phyloP scores from a whole-genome alignment of 2,329 filamentous ascomycete species.

The Fusarium sp. region DNA sequence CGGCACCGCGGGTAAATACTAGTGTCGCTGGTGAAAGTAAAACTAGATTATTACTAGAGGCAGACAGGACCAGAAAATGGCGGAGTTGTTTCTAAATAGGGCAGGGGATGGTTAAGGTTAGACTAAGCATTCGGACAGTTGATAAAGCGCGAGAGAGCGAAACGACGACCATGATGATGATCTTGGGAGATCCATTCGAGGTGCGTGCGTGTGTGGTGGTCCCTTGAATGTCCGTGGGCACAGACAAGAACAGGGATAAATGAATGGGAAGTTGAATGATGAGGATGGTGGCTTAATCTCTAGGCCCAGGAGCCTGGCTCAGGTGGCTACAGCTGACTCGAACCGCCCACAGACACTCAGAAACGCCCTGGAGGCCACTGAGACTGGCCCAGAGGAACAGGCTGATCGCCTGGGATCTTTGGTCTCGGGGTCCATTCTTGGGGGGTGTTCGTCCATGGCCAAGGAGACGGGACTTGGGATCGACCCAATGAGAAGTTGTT shows the following conservation, averaged over 20 bases:
- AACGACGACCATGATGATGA: slow-evolving; percentile 9
- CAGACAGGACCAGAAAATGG: slow-evolving; percentile 1
- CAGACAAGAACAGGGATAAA: slow-evolving; percentile 14
- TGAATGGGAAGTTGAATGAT: neutral
- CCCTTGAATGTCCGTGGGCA: neutral
- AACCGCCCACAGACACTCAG: slow-evolving; percentile 36
- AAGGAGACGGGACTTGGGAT: slow-evolving; percentile 42
- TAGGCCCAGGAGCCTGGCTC: slow-evolving; percentile 48
- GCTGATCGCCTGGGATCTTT: slow-evolving; percentile 20
- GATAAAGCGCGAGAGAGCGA: slow-evolving; percentile 18
- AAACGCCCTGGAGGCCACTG: slow-evolving; percentile 21
- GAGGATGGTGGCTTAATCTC: slow-evolving; percentile 25
- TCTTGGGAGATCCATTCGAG: slow-evolving; percentile 13
- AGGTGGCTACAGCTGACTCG: slow-evolving; percentile 45
- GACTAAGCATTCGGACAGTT: slow-evolving; percentile 24
- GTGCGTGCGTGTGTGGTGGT: neutral
- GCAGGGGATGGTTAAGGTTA: neutral
- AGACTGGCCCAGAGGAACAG: slow-evolving; percentile 15
- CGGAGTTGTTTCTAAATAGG: slow-evolving; percentile 20
- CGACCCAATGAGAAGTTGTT: slow-evolving; percentile 15
- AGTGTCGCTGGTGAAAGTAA: neutral
- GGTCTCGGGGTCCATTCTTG: slow-evolving; percentile 22
- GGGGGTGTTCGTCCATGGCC: slow-evolving; percentile 40
- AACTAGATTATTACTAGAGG: neutral
- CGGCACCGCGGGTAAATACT: slow-evolving; percentile 5